Evolutionary conservation across 2,329 filamentous ascomycete species (phyloP), one percentile per base, ranked within the genome.

Genomic region (Eurotiales sp.): DNA sequence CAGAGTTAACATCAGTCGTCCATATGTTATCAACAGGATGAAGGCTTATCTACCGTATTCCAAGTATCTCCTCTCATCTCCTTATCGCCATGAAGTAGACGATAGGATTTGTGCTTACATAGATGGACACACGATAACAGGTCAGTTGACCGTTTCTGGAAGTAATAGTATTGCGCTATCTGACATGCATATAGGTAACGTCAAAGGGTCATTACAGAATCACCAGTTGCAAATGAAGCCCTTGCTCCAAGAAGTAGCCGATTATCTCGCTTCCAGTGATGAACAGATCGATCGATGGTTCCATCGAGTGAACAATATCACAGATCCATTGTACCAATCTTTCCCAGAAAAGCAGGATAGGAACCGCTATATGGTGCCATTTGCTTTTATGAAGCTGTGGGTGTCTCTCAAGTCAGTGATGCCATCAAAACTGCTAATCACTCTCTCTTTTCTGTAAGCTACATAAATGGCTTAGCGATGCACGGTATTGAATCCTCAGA

Each of bases 321-420:
- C 41, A 21, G 22, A 44, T 30, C 41, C 41, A 30, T 14, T 44
- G 11, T 44, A 44, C 15, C 41, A 44, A 25, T 44, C 41, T 4
- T 44, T 44, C 21, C 41, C 41, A 8, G 29, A 44, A 15, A 30
- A 27, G 25, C 41, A 44, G 41, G 41, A 44, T 30, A 27, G 41
- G 8, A 44, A 44, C 21, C 25, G 41, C 2, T 44, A 25, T 11
- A 44, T 44, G 41, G 25, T 44, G 8, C 41, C 41, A 29, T 44
- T 44, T 14, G 41, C 41, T 21, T 44, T 44, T 30, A 44, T 44
- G 41, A 44, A 44, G n/a, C 41, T 44, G 41, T 44, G 19, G 19
- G 41, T n/a, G 19, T 7, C 29, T 34, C 15, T 15, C 30, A 34
- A 34, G 14, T 15, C 30, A n/a, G 8, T 34, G 14, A 5, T n/a